Evolutionary conservation across 768 basidiomycete species (phyloP).

Genomic region (Suillus lakei): DNA sequence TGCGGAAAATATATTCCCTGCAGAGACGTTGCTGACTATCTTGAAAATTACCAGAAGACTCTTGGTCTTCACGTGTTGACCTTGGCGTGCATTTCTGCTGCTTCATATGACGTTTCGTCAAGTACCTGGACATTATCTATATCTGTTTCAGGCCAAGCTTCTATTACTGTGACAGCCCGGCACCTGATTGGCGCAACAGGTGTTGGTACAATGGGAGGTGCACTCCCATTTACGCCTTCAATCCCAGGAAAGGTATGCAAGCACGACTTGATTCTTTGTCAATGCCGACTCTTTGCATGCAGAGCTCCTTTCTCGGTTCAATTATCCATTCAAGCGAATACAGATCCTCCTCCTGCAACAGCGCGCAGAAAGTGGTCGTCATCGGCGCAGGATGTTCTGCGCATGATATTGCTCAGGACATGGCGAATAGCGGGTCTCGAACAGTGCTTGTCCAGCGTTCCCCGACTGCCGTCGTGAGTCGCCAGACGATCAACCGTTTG

Average conservation of each 20-base stretch:
- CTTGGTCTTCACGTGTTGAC: slow-evolving; percentile 14
- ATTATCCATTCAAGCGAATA: slow-evolving; percentile 10
- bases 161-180: background rate
- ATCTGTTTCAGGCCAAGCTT: background rate
- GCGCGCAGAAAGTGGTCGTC: slow-evolving; percentile 8
- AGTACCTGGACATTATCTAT: slow-evolving; percentile 6
- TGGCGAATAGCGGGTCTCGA: slow-evolving; percentile 6
- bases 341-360: background rate
- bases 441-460: slow-evolving; percentile 16
- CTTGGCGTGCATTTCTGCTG: background rate
- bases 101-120: background rate
- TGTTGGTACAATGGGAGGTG: slow-evolving; percentile 6
- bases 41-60: slow-evolving; percentile 13
- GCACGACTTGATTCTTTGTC: background rate
- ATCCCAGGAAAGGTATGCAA: slow-evolving; percentile 5
- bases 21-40: slow-evolving; percentile 14
- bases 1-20: slow-evolving; percentile 6
- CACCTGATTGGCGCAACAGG: slow-evolving; percentile 13
- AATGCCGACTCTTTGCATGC: background rate
- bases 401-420: slow-evolving; percentile 18
- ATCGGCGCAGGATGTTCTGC: slow-evolving; percentile 20
- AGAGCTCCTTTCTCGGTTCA: slow-evolving; percentile 9
- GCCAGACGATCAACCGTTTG: slow-evolving; percentile 11
- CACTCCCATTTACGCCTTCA: background rate
- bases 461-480: slow-evolving; percentile 13